Base-by-base conservation (phyloP, 1,284 basidiomycete genomes). In the Pholiota adiposa region DNA sequence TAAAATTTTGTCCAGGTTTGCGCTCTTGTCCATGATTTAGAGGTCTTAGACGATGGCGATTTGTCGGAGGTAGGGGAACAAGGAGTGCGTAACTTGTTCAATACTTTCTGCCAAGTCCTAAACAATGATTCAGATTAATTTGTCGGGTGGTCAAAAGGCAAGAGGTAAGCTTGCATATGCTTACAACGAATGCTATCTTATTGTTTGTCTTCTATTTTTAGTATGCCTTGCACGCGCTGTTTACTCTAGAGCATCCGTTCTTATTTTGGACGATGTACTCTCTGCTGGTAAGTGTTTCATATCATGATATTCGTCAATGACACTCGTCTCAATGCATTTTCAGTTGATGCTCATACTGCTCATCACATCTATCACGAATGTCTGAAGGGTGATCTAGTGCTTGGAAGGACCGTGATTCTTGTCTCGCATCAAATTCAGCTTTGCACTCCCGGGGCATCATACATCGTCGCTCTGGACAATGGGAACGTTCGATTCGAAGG, bases 141-240 rank as follows among this genome's bases (percentile, higher is more conserved):
- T 97, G 29, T 94, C 92, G 19, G 97, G 97, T 58, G 96, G 96
- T 27, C 97, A 99, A 73, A 98, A 98, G 69, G 95, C 95, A 36
- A 83, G 97, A 78, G 89, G 90, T 89, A 65, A 46, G 78, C 63
- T 16, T 21, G 21, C 21, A 4, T 5, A 9, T n/a, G 2, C 33
- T 18, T 34, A n/a, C 12, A n/a, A 18, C 18, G n/a, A n/a, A n/a
- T n/a, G n/a, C 27, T 8, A 23, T 14, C 25, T n/a, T n/a, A 14
- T 19, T 16, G 21, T 29, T 51, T 11, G 6, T 2, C 4, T 19
- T 40, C 21, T 6, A 14, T 44, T 27, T 56, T 41, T 58, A 92
- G 93, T 96, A 50, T 93, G 93, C 0, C 81, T 97, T 9, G 96
- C 96, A 21, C 88, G 97, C 57, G 96, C 97, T 1, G 88, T 98